Evolutionary conservation across 495 filamentous ascomycete genomes (phyloP).

Genomic region (Neurospora sublineolata): DNA sequence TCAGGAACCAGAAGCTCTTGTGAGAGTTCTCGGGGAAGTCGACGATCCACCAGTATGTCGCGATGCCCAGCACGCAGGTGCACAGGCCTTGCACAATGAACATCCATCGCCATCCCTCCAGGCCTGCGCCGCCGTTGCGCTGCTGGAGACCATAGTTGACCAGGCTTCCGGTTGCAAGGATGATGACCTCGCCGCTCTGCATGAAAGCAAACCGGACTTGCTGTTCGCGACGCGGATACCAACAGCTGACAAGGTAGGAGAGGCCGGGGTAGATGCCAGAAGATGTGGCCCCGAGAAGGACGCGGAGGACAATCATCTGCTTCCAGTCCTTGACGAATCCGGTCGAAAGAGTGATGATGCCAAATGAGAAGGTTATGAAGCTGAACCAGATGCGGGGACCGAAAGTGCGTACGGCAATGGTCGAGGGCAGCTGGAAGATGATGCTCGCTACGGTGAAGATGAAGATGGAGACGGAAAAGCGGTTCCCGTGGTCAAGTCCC

Average conservation of each 20-base stretch:
- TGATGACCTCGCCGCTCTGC: constrained; percentile 55
- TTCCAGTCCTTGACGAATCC: constrained; percentile 60
- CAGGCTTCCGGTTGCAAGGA: constrained; percentile 59
- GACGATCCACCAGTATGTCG: constrained; percentile 69
- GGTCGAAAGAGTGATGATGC: constrained; percentile 60
- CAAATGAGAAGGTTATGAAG: constrained; percentile 55
- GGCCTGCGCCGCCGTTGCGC: constrained; percentile 44
- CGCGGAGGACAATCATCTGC: constrained; percentile 61
- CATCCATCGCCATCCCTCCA: constrained; percentile 71
- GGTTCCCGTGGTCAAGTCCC: constrained; percentile 46
- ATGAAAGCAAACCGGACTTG: constrained; percentile 66
- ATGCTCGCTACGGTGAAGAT: constrained; percentile 70
- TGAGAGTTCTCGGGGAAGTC: constrained; percentile 65
- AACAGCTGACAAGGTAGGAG: constrained; percentile 58
- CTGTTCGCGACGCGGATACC: constrained; percentile 62
- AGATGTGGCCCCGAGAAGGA: constrained; percentile 59
- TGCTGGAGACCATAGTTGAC: constrained; percentile 63
- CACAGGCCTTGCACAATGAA: constrained; percentile 57
- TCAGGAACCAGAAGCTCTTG: constrained; percentile 52
- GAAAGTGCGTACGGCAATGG: constrained; percentile 54
- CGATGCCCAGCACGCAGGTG: constrained; percentile 52
- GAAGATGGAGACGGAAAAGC: constrained; percentile 64
- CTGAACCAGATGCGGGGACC: constrained; percentile 62
- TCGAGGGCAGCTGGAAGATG: constrained; percentile 63
- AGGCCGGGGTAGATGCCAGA: constrained; percentile 63